These are phyloP conservation scores for Seminavis robusta DNA, from an alignment of 108 stramenopile genomes.

Conservation along the genomic window DNA sequence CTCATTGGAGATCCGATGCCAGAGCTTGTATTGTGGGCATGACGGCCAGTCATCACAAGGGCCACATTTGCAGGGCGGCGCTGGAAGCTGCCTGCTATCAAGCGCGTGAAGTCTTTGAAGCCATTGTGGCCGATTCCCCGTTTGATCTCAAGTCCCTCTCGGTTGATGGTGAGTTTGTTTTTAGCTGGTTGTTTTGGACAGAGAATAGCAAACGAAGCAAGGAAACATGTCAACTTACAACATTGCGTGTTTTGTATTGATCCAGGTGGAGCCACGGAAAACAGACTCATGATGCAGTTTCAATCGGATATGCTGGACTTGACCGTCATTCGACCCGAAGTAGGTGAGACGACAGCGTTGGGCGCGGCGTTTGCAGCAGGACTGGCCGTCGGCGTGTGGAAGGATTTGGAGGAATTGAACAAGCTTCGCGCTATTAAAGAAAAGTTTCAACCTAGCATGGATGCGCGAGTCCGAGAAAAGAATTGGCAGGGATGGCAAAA, in stretches of 20 bases:
- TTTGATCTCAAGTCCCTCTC: slow-evolving; percentile 69
- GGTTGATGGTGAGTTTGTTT: too few relatives aligned
- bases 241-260: too few relatives aligned
- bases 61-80: slow-evolving; percentile 91
- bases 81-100: slow-evolving; percentile 95
- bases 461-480: slow-evolving; percentile 40
- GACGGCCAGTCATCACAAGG: slow-evolving; percentile 85
- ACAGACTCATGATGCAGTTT: slow-evolving; percentile 94
- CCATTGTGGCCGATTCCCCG: slow-evolving; percentile 78
- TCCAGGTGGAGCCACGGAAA: slow-evolving; percentile 86
- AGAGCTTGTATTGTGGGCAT: slow-evolving; percentile 93
- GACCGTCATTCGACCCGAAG: slow-evolving; percentile 74
- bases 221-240: too few relatives aligned
- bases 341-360: slow-evolving; percentile 93
- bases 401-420: slow-evolving; percentile 71
- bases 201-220: too few relatives aligned
- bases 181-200: too few relatives aligned
- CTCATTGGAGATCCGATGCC: slow-evolving; percentile 93
- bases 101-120: slow-evolving; percentile 85
- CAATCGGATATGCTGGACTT: slow-evolving; percentile 91
- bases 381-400: slow-evolving; percentile 93
- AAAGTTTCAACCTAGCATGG: slow-evolving; percentile 73
- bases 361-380: slow-evolving; percentile 98
- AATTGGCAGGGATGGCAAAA: slow-evolving; percentile 86
- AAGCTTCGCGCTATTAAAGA: slow-evolving; percentile 72